Percentiles rank a stretch among this genome's conserved stretches.
Evolutionary conservation across 1,139 yeast genomes (phyloP).

Genomic region (Lipomyces yarrowii): DNA sequence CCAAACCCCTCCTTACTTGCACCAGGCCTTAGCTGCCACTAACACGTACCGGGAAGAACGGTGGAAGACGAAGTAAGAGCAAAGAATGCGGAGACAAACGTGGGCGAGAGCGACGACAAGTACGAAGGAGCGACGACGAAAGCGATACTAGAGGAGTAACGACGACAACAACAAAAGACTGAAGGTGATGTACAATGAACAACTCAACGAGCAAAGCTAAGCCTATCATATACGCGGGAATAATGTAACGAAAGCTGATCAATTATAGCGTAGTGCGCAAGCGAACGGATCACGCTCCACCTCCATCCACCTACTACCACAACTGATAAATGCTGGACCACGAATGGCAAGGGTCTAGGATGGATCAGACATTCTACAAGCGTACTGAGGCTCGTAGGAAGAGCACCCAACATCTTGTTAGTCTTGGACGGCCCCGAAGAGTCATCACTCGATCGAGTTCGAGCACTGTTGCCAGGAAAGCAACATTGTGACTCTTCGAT

Average conservation of each 20-base stretch:
- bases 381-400: not conserved
- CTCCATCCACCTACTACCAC: too few species aligned
- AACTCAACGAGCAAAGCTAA: not conserved
- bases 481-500: too few species aligned
- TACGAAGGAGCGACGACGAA: not conserved
- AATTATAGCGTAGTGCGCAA: too few species aligned
- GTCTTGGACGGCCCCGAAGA: too few species aligned
- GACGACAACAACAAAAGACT: not conserved
- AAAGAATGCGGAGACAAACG: not conserved
- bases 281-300: too few species aligned
- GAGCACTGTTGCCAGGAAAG: too few species aligned
- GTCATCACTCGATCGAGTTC: too few species aligned
- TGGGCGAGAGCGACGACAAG: not conserved
- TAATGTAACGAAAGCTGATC: not conserved
- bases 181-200: not conserved
- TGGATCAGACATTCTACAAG: conserved; percentile 5
- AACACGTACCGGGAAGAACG: not conserved
- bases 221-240: not conserved
- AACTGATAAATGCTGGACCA: conserved; percentile 10
- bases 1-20: not conserved
- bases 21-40: not conserved
- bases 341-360: not conserved
- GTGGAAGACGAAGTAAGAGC: not conserved
- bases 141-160: not conserved
- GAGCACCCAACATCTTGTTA: not conserved